Base-by-base conservation (phyloP, 177 flowering plant genomes). In the Vitis hybrid region DNA sequence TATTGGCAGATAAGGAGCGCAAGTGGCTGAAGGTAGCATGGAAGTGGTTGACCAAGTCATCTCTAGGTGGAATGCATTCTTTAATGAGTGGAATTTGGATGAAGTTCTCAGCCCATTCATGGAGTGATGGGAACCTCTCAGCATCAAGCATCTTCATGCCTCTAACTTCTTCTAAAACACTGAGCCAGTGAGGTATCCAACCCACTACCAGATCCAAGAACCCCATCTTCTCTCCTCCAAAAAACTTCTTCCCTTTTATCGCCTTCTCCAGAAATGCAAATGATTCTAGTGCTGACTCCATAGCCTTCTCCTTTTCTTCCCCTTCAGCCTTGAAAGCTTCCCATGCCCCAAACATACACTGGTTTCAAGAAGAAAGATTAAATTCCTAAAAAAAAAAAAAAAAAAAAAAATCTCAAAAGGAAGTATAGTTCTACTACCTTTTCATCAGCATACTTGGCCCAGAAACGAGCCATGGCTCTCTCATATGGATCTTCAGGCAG, bases 201-300 rank as follows among this genome's bases (percentile, higher is more conserved):
- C 77, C 79, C 7, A 51, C 59, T 14, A 56, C 79, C 2, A 78
- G 27, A 62, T 81, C 83, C 30, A 69, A 57, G 50, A 56, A 78
- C 0, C 79, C 77, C 1, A 81, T 73, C 12, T 61, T 2, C 12
- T 70, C 73, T 46, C 79, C 79, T 3, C 79, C 75, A 17, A 80
- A 82, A 50, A 72, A 82, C 30, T 68, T 73, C 74, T 75, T 80
- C 64, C 85, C 78, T 62, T 71, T 60, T 21, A 82, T 51, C 59
- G 65, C 55, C 60, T 75, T 64, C 49, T 82, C 82, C 13, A 79
- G 79, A 51, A 64, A n/a, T 10, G 54, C 64, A n/a, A 82, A 51
- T 27, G 61, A 35, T 61, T 82, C 80, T 18, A 14, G 6, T 18
- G 75, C 77, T 60, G 69, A 13, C 11, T 77, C 72, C 61, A 67